phyloP scores from a whole-genome alignment of 75 land plant species.

The Pinus tabuliformis region DNA sequence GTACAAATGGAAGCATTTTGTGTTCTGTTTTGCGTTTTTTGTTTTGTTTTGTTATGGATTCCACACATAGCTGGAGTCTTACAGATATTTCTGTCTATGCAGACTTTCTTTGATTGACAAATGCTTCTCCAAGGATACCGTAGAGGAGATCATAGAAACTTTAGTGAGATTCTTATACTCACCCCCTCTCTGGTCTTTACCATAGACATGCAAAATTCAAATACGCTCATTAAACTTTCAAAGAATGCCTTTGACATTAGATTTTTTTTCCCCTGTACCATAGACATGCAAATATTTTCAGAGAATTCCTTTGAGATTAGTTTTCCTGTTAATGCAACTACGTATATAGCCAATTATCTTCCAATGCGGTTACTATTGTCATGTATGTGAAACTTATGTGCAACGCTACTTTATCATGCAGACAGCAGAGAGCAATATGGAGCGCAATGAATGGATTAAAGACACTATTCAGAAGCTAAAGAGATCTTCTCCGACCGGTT shows the following conservation, averaged over 20 bases:
- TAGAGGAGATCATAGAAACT: slow-evolving; percentile 77
- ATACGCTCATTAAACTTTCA: too few species aligned
- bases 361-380: neutral
- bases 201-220: too few species aligned
- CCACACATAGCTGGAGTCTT: neutral
- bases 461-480: slow-evolving; percentile 54
- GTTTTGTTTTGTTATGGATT: neutral
- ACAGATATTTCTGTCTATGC: slow-evolving; percentile 11
- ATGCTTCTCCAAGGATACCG: slow-evolving; percentile 77
- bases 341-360: too few species aligned
- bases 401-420: slow-evolving; percentile 8
- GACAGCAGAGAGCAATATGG: slow-evolving; percentile 57
- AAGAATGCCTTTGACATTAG: too few species aligned
- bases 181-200: too few species aligned
- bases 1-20: neutral
- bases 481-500: slow-evolving; percentile 81
- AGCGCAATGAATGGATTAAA: slow-evolving; percentile 66
- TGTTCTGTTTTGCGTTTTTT: neutral
- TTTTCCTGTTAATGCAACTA: too few species aligned
- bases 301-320: too few species aligned
- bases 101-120: slow-evolving; percentile 53
- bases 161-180: slow-evolving; percentile 42
- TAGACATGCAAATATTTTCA: too few species aligned
- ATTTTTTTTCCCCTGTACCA: too few species aligned
- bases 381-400: neutral